Evolutionary conservation across 257 asterid genomes (phyloP).

Genomic region (Solanum bulbocastanum): DNA sequence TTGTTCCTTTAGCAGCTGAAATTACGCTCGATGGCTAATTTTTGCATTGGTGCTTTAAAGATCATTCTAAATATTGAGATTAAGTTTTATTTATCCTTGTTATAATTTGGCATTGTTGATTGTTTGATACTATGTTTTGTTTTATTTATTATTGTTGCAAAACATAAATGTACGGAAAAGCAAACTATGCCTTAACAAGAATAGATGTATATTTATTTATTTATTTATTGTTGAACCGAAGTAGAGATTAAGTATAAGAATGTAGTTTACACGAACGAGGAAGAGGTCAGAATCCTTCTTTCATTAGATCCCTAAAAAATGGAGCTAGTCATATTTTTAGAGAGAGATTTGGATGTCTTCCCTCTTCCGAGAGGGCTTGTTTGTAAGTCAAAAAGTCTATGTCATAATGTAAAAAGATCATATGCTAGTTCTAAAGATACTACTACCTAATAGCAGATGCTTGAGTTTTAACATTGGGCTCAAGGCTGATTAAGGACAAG

Average conservation of each 20-base stretch:
- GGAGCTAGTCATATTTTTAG: not conserved
- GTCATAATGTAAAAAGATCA: not conserved
- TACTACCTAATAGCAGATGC: no score
- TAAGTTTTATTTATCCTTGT: not conserved
- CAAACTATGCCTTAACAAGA: not conserved
- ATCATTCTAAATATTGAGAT: not conserved
- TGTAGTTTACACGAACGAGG: not conserved
- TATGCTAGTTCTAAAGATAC: not conserved
- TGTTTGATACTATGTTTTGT: not conserved
- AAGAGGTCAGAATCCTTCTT: not conserved
- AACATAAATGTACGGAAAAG: not conserved
- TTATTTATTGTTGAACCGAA: not conserved
- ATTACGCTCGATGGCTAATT: not conserved
- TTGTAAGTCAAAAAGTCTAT: not conserved
- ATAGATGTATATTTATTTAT: not conserved
- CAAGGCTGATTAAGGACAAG: not conserved
- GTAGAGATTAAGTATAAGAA: not conserved
- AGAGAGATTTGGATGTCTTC: rapidly evolving
- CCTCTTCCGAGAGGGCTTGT: not conserved
- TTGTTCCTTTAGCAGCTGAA: not conserved
- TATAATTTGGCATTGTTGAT: not conserved
- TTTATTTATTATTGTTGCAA: not conserved
- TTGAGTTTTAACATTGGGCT: not conserved
- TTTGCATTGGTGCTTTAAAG: not conserved
- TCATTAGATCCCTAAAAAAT: not conserved